Conservation (phyloP, 306 rosid species). For the Comarum palustre region DNA sequence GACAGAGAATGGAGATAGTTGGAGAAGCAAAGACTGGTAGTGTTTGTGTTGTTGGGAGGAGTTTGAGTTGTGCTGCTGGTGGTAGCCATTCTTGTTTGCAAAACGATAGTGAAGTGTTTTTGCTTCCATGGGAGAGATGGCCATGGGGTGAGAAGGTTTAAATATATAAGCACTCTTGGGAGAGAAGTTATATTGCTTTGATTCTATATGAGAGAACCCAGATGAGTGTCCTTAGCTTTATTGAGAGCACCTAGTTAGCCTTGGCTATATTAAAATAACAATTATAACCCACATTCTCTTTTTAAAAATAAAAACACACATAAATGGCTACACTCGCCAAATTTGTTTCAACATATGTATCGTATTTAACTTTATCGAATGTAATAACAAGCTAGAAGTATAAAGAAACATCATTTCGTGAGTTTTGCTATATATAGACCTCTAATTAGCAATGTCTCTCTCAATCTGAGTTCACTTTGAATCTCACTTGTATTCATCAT, state of each 20-base stretch:
- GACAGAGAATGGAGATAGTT: slow-evolving; percentile 59
- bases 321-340: not conserved
- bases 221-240: slow-evolving; percentile 39
- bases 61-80: slow-evolving; percentile 4
- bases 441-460: not conserved
- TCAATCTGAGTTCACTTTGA: not conserved
- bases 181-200: slow-evolving; percentile 38
- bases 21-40: slow-evolving; percentile 35
- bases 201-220: slow-evolving; percentile 31
- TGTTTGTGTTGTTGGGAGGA: slow-evolving; percentile 29
- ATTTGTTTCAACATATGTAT: not conserved
- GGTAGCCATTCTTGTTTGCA: slow-evolving; percentile 32
- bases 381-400: not conserved
- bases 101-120: slow-evolving; percentile 28
- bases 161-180: slow-evolving; percentile 40
- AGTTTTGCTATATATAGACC: not conserved
- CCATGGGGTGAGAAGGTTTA: slow-evolving; percentile 48
- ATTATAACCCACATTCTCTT: slow-evolving; percentile 1
- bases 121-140: slow-evolving; percentile 29
- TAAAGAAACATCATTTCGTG: not conserved
- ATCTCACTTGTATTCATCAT: not conserved
- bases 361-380: too few species aligned
- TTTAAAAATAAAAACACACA: not conserved
- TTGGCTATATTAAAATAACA: slow-evolving; percentile 19
- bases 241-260: slow-evolving; percentile 30